phyloP scores from a whole-genome alignment of 2,329 filamentous ascomycete species.

The Sporothrix inflata region DNA sequence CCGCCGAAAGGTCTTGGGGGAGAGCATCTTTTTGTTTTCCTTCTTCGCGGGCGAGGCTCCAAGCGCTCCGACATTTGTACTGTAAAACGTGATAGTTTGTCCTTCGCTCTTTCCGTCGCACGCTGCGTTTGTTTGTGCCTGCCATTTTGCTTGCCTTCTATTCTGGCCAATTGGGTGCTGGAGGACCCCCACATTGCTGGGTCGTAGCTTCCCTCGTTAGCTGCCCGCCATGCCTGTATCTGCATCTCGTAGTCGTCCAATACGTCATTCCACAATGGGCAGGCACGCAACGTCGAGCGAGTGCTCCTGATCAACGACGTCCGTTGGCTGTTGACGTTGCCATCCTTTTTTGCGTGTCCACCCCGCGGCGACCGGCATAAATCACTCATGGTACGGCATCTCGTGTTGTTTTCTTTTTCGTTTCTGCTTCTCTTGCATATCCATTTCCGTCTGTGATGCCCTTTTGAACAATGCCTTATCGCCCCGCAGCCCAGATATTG shows the following conservation, averaged over 20 bases:
- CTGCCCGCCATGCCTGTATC: neutral
- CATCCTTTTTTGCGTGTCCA: neutral
- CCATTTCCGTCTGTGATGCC: neutral
- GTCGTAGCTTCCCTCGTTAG: neutral
- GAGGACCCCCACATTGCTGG: neutral
- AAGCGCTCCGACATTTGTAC: constrained; percentile 39
- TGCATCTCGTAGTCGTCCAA: neutral
- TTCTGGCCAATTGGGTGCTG: neutral
- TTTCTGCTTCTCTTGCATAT: too few relatives aligned
- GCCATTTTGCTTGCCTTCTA: neutral
- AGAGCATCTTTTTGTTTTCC: constrained; percentile 23
- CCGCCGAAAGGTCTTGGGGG: constrained; percentile 21
- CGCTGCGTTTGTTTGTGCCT: neutral
- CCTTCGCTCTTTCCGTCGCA: neutral
- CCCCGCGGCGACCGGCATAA: neutral
- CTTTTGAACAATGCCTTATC: constrained; percentile 2
- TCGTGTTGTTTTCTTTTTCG: neutral
- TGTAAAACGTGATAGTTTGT: neutral
- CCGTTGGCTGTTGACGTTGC: neutral
- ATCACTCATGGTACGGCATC: neutral
- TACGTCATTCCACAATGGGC: constrained; percentile 7
- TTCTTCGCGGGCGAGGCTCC: constrained; percentile 41
- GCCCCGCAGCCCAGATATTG: neutral
- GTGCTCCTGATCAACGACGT: neutral
- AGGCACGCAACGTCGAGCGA: neutral